A percentile compares a stretch with the other conserved stretches of the same genome.
These are phyloP conservation scores for Withania somnifera DNA, from an alignment of 305 asterid genomes.

Conservation along the genomic window DNA sequence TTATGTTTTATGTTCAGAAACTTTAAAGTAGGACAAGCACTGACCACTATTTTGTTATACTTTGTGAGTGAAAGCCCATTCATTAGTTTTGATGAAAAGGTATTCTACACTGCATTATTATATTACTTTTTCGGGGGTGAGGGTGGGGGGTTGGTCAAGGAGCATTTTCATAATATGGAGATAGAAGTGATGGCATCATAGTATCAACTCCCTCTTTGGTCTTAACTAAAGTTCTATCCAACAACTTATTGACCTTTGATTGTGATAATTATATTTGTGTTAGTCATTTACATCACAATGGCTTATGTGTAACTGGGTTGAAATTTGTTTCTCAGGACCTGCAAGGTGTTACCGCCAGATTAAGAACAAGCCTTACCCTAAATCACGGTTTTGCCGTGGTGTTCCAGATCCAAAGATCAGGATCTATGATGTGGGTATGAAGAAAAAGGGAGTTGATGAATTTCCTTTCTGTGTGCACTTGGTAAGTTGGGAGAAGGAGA, in stretches of 20 bases:
- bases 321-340: not conserved
- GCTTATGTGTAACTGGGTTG: not conserved
- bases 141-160: too few species aligned
- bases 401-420: slow-evolving; percentile 1
- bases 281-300: not conserved
- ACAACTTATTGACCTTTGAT: not conserved
- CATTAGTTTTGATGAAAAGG: not conserved
- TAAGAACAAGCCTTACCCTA: not conserved
- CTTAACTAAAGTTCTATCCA: not conserved
- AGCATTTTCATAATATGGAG: too few species aligned
- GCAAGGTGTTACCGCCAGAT: slow-evolving; percentile 3
- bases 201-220: not conserved
- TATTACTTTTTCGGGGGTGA: not conserved
- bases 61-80: not conserved
- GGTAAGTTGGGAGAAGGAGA: slow-evolving; percentile 8
- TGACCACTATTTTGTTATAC: not conserved
- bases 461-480: slow-evolving; percentile 4
- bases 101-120: not conserved
- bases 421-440: slow-evolving; percentile 4
- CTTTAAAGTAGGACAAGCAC: not conserved
- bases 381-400: not conserved
- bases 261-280: not conserved
- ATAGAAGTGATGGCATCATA: too few species aligned
- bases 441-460: not conserved
- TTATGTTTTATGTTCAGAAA: not conserved